Evolutionary conservation across 768 basidiomycete species (phyloP).

Genomic region (Podaxis sp.): DNA sequence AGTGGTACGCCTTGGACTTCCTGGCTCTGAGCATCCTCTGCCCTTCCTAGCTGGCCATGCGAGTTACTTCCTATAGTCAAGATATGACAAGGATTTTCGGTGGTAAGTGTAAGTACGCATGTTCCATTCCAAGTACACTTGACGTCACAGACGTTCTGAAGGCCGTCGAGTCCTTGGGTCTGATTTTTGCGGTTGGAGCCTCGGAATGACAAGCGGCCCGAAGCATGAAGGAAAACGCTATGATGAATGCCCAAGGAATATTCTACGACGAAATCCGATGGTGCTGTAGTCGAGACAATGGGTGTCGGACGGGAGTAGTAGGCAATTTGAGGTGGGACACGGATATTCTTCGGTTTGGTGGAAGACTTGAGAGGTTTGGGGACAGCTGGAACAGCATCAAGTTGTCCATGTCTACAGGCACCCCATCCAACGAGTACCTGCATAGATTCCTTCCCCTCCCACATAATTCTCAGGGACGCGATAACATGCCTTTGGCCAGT

Average conservation of each 20-base stretch:
- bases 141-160: conserved; percentile 27
- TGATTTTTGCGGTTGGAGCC: conserved; percentile 77
- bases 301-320: conserved; percentile 12
- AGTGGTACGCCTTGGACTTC: conserved; percentile 10
- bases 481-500: conserved; percentile 76
- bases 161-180: conserved; percentile 32
- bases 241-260: conserved; percentile 40
- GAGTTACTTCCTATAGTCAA: conserved; percentile 52
- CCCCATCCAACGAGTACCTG: conserved; percentile 73
- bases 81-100: conserved; percentile 17
- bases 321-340: not conserved
- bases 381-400: conserved; percentile 37
- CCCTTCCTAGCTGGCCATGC: conserved; percentile 65
- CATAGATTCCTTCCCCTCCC: conserved; percentile 16
- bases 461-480: conserved; percentile 31
- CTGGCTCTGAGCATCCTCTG: not conserved
- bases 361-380: conserved; percentile 1
- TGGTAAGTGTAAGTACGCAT: conserved; percentile 30
- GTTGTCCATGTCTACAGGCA: conserved; percentile 77
- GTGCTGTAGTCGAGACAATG: conserved; percentile 27
- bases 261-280: conserved; percentile 27
- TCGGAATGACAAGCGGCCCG: conserved; percentile 44
- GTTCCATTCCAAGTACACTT: conserved; percentile 83
- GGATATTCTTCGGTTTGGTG: not conserved
- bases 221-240: conserved; percentile 50